A percentile compares a stretch with the other conserved stretches of the same genome.
Conservation (phyloP, 495 filamentous ascomycete species). For the Aspergillus egyptiacus region DNA sequence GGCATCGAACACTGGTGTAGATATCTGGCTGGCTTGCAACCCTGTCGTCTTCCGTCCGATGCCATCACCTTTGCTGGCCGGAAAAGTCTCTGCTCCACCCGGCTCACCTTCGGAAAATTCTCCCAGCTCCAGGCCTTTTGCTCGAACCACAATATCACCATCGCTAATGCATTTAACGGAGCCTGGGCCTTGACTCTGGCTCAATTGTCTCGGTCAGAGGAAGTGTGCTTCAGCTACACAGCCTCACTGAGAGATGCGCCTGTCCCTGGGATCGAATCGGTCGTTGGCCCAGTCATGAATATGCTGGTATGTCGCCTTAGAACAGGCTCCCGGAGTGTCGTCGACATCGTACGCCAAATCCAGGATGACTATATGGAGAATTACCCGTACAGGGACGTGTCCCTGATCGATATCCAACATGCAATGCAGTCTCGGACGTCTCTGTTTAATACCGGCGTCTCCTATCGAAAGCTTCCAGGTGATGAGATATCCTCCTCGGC, state of each 20-base stretch:
- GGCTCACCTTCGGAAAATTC: conserved; percentile 28
- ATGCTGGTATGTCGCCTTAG: conserved; percentile 36
- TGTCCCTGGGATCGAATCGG: conserved; percentile 38
- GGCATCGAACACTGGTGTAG: not conserved
- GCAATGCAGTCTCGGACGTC: conserved; percentile 22
- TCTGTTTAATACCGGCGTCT: conserved; percentile 42
- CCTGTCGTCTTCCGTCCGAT: not conserved
- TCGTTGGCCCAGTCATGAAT: conserved; percentile 51
- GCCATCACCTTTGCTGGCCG: not conserved
- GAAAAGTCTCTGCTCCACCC: conserved; percentile 25
- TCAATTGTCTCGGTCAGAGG: conserved; percentile 42
- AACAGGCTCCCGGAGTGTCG: conserved; percentile 20
- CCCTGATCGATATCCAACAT: conserved; percentile 51
- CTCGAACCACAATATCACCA: conserved; percentile 39
- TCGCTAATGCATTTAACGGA: conserved; percentile 47
- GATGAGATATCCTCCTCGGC: conserved; percentile 19
- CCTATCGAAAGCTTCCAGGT: conserved; percentile 37
- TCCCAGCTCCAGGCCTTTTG: not conserved
- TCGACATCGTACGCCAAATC: conserved; percentile 31
- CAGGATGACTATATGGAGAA: conserved; percentile 48
- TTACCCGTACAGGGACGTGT: conserved; percentile 41
- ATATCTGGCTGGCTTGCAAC: not conserved
- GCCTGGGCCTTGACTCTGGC: conserved; percentile 50
- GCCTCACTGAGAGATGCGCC: conserved; percentile 46
- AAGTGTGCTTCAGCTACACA: conserved; percentile 51